Evolutionary conservation across 2,329 filamentous ascomycete species (phyloP).

Genomic region (Arachnomyces sp.): DNA sequence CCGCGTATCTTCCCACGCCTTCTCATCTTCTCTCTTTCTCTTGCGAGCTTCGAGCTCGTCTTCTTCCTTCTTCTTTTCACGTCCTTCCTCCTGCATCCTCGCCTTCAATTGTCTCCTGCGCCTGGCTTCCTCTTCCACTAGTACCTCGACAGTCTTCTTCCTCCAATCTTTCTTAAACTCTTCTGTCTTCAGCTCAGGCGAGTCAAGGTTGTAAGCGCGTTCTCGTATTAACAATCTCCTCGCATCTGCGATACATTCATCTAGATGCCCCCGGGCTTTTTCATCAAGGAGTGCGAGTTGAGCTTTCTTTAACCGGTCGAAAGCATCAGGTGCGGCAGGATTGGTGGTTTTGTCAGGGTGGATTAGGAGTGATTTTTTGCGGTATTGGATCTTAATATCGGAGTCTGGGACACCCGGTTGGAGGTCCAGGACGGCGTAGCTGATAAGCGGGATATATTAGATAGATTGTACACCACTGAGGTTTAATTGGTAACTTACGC

Average conservation of each 20-base stretch:
- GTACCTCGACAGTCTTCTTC: slow-evolving; percentile 79
- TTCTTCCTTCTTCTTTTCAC: slow-evolving; percentile 77
- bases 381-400: slow-evolving; percentile 90
- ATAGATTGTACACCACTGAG: not conserved
- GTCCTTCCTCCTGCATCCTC: slow-evolving; percentile 92
- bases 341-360: slow-evolving; percentile 98
- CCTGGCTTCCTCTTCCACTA: slow-evolving; percentile 87
- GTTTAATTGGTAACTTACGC: slow-evolving; percentile 45
- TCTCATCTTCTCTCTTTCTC: slow-evolving; percentile 82
- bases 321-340: slow-evolving; percentile 82
- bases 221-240: slow-evolving; percentile 92
- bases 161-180: slow-evolving; percentile 82
- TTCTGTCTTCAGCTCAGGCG: slow-evolving; percentile 69
- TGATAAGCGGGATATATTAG: slow-evolving; percentile 24
- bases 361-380: slow-evolving; percentile 97
- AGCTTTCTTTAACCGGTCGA: slow-evolving; percentile 92
- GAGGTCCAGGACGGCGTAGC: slow-evolving; percentile 89
- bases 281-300: slow-evolving; percentile 88
- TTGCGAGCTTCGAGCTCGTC: slow-evolving; percentile 75
- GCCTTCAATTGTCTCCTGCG: slow-evolving; percentile 80
- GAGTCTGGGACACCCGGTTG: slow-evolving; percentile 91
- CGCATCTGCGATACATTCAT: slow-evolving; percentile 93
- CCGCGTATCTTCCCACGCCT: slow-evolving; percentile 89
- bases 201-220: slow-evolving; percentile 86
- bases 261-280: slow-evolving; percentile 76